Percentiles rank a stretch among this genome's conserved stretches.
Evolutionary conservation across 2,329 filamentous ascomycete genomes (phyloP).

Genomic region (Cladosporium sp.): DNA sequence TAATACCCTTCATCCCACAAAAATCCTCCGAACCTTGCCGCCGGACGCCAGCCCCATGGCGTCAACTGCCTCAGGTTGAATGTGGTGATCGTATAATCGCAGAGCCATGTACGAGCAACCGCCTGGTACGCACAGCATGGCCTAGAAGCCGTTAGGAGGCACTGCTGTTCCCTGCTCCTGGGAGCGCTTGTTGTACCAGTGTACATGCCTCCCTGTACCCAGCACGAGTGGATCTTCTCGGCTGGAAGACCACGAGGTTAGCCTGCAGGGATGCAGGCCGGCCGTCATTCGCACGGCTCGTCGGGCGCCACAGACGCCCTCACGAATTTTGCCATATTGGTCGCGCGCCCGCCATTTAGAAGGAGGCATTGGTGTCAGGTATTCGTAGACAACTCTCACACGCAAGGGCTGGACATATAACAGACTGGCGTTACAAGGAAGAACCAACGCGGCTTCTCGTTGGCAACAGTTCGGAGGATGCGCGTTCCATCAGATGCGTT

Average conservation of each 20-base stretch:
- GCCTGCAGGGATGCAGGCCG: conserved; percentile 17
- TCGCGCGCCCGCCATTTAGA: conserved; percentile 3
- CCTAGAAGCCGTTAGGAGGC: not conserved
- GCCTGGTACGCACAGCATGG: not conserved
- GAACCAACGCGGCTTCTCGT: not conserved
- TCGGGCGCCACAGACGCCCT: conserved; percentile 16
- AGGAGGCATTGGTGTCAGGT: not conserved
- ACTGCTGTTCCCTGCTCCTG: conserved; percentile 1
- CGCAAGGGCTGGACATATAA: conserved; percentile 1
- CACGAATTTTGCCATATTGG: conserved; percentile 21
- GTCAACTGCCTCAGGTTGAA: conserved; percentile 18
- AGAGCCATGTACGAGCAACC: not conserved
- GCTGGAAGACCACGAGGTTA: conserved; percentile 18
- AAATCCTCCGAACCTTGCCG: conserved; percentile 15
- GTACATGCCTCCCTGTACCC: not conserved
- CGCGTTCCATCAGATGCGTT: not conserved
- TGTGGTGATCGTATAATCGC: not conserved
- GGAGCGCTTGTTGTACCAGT: not conserved
- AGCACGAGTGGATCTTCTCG: conserved; percentile 10
- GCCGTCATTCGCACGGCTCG: conserved; percentile 19
- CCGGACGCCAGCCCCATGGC: conserved; percentile 8
- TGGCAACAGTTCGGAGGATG: not conserved
- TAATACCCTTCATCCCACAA: conserved; percentile 14
- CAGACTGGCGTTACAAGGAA: not conserved
- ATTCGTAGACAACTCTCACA: not conserved